Conservation (phyloP, 2,329 filamentous ascomycete species). For the Neofusicoccum kwambonambiense region DNA sequence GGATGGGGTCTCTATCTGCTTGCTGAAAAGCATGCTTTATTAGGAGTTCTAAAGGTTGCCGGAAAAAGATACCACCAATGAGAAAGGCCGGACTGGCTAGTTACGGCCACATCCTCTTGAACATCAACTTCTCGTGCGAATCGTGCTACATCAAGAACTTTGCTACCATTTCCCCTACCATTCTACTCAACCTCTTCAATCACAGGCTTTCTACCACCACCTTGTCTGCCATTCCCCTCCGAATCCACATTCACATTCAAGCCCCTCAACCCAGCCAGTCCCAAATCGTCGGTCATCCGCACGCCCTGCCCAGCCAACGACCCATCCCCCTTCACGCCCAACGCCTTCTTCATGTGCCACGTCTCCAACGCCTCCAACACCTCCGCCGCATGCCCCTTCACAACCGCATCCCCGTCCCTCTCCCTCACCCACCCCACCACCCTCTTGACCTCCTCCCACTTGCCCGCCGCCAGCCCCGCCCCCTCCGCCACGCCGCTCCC, state of each 20-base stretch:
- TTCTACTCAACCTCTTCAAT: constrained; percentile 62
- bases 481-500: constrained; percentile 55
- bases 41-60: neutral
- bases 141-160: neutral
- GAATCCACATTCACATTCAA: constrained; percentile 37
- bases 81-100: neutral
- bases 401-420: constrained; percentile 68
- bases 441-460: constrained; percentile 60
- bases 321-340: constrained; percentile 39
- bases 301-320: neutral
- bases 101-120: neutral
- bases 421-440: constrained; percentile 63
- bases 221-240: neutral
- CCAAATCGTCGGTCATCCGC: constrained; percentile 23
- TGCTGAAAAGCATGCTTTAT: neutral
- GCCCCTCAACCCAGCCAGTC: constrained; percentile 45
- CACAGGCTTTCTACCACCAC: constrained; percentile 41
- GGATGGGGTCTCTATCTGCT: neutral
- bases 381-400: constrained; percentile 64
- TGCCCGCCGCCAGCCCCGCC: constrained; percentile 38
- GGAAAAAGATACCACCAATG: neutral
- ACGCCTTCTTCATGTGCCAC: constrained; percentile 56
- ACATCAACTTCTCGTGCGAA: neutral
- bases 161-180: neutral
- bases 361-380: constrained; percentile 66